phyloP scores from a whole-genome alignment of 2,329 filamentous ascomycete genomes.

The Fusarium sp. region DNA sequence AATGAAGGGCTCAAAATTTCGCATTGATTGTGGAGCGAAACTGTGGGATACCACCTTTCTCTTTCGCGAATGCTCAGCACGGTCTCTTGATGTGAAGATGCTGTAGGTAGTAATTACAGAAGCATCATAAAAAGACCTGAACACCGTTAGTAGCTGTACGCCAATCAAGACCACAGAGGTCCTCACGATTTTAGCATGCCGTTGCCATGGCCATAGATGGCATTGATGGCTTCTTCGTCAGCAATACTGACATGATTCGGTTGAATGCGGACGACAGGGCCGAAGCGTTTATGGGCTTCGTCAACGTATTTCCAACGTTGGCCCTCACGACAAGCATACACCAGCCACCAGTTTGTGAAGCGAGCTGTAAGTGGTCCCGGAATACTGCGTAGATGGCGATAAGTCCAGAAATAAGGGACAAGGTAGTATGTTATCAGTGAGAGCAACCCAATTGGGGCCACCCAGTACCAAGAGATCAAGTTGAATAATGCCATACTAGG shows the following conservation, averaged over 20 bases:
- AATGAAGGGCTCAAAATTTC: background rate
- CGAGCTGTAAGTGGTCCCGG: background rate
- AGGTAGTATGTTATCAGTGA: background rate
- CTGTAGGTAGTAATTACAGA: conserved; percentile 2
- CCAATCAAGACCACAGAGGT: too few species aligned
- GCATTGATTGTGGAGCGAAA: conserved; percentile 5
- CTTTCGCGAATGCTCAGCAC: conserved; percentile 11
- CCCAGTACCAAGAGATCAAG: too few species aligned
- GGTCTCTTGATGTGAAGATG: conserved; percentile 6
- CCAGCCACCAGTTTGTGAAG: conserved; percentile 6
- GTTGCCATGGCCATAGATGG: conserved; percentile 12
- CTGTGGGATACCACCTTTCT: conserved; percentile 3
- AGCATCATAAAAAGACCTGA: conserved; percentile 8
- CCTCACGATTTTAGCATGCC: conserved; percentile 8
- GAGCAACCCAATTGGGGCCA: too few species aligned
- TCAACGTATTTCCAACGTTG: background rate
- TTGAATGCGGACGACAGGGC: conserved; percentile 2
- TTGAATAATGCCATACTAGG: too few species aligned
- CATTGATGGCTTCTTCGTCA: background rate
- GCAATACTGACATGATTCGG: conserved; percentile 5
- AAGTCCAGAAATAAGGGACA: conserved; percentile 5
- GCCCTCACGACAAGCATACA: background rate
- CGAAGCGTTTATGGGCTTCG: background rate
- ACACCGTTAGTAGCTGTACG: background rate
- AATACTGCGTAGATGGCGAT: background rate